These are phyloP conservation scores for Apiospora marii DNA, from an alignment of 2,329 filamentous ascomycete genomes.

Conservation along the genomic window DNA sequence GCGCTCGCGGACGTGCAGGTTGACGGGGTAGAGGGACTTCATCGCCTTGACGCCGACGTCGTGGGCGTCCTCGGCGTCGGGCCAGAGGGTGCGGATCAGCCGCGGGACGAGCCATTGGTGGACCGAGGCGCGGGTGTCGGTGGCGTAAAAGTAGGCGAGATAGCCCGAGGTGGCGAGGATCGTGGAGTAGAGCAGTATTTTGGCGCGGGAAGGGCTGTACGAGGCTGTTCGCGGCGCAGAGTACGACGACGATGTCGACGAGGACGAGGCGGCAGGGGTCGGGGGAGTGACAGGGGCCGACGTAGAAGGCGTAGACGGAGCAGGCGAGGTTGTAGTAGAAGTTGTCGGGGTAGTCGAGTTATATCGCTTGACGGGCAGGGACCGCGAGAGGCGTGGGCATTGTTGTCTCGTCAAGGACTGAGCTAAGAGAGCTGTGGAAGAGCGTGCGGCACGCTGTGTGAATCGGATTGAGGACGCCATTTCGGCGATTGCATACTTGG, in stretches of 20 bases:
- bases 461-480: slow-evolving; percentile 23
- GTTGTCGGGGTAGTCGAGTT: slow-evolving; percentile 7
- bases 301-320: neutral
- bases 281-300: neutral
- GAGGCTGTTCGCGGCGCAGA: neutral
- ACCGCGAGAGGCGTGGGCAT: neutral
- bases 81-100: slow-evolving; percentile 69
- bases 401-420: slow-evolving; percentile 11
- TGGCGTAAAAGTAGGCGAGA: slow-evolving; percentile 71
- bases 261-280: neutral
- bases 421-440: neutral
- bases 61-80: slow-evolving; percentile 92
- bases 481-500: slow-evolving; percentile 20
- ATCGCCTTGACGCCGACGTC: slow-evolving; percentile 76
- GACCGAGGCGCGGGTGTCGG: slow-evolving; percentile 75
- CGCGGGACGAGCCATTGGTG: slow-evolving; percentile 75
- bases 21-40: slow-evolving; percentile 75
- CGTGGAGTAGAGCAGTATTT: slow-evolving; percentile 50
- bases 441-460: slow-evolving; percentile 22
- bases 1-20: slow-evolving; percentile 86
- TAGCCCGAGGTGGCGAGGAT: slow-evolving; percentile 51
- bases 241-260: slow-evolving; percentile 13
- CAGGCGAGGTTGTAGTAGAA: slow-evolving; percentile 6
- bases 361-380: slow-evolving; percentile 5
- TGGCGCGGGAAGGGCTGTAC: slow-evolving; percentile 36